Conservation (phyloP, 2,329 filamentous ascomycete species). For the Ophiostoma sp. region DNA sequence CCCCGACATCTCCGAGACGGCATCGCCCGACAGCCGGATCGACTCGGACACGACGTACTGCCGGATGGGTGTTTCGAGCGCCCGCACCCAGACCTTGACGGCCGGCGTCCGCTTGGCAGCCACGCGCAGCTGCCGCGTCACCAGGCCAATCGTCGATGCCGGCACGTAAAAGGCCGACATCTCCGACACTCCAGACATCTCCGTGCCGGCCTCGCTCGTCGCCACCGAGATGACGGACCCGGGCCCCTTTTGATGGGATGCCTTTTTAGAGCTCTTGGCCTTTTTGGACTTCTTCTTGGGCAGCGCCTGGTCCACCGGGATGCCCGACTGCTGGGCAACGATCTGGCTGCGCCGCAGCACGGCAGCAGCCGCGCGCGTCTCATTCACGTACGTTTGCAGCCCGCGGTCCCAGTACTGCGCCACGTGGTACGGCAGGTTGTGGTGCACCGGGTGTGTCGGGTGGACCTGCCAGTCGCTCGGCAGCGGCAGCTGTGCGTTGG, state of each 20-base stretch:
- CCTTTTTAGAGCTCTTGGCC: slow-evolving; percentile 20
- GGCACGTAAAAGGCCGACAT: slow-evolving; percentile 26
- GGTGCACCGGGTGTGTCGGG: slow-evolving; percentile 71
- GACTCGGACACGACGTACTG: slow-evolving; percentile 55
- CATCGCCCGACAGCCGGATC: not conserved
- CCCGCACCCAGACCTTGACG: slow-evolving; percentile 73
- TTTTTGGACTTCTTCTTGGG: not conserved
- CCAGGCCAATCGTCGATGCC: slow-evolving; percentile 40
- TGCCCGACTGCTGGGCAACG: slow-evolving; percentile 40
- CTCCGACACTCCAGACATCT: slow-evolving; percentile 26
- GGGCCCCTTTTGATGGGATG: not conserved
- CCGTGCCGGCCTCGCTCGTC: not conserved
- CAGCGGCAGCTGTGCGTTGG: slow-evolving; percentile 75
- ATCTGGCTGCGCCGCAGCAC: slow-evolving; percentile 41
- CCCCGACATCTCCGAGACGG: not conserved
- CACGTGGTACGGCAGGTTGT: slow-evolving; percentile 76
- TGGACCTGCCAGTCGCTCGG: slow-evolving; percentile 77
- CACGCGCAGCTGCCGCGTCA: slow-evolving; percentile 75
- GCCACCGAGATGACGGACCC: slow-evolving; percentile 7
- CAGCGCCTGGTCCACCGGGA: slow-evolving; percentile 25
- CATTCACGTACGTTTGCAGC: slow-evolving; percentile 48
- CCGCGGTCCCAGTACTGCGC: slow-evolving; percentile 74
- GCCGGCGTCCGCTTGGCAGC: slow-evolving; percentile 75
- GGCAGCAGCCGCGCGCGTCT: slow-evolving; percentile 40
- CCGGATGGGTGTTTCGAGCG: slow-evolving; percentile 78